These are phyloP conservation scores for Sarocladium strictum DNA, from an alignment of 2,329 filamentous ascomycete species.

Conservation along the genomic window DNA sequence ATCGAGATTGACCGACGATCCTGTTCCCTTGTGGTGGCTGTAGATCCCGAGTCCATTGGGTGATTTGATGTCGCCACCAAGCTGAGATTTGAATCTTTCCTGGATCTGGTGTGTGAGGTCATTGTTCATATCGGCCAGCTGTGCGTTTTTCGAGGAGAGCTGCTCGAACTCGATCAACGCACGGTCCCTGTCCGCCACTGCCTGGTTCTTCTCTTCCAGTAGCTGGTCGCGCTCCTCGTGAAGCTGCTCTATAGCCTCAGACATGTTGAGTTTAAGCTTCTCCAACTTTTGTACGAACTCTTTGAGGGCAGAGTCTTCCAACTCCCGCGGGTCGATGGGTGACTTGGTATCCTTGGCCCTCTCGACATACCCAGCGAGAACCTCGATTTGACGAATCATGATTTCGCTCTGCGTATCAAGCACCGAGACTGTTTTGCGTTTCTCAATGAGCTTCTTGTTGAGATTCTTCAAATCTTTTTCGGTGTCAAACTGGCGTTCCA, in stretches of 20 bases:
- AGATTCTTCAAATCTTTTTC: slow-evolving; percentile 66
- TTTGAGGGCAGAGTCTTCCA: slow-evolving; percentile 88
- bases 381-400: slow-evolving; percentile 85
- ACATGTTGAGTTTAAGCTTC: slow-evolving; percentile 53
- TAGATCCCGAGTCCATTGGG: slow-evolving; percentile 51
- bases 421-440: slow-evolving; percentile 91
- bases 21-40: slow-evolving; percentile 44
- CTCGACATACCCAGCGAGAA: slow-evolving; percentile 82
- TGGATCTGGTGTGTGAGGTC: slow-evolving; percentile 93
- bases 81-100: slow-evolving; percentile 81
- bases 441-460: slow-evolving; percentile 84
- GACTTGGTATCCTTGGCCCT: slow-evolving; percentile 77
- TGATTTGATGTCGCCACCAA: slow-evolving; percentile 40
- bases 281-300: slow-evolving; percentile 76
- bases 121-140: slow-evolving; percentile 92
- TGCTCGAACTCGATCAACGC: slow-evolving; percentile 94
- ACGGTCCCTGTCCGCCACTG: slow-evolving; percentile 83
- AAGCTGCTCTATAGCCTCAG: slow-evolving; percentile 51
- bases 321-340: slow-evolving; percentile 70
- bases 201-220: slow-evolving; percentile 75
- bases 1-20: slow-evolving; percentile 46
- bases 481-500: slow-evolving; percentile 69
- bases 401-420: slow-evolving; percentile 93
- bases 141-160: slow-evolving; percentile 87
- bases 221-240: slow-evolving; percentile 72